Base-by-base conservation (phyloP, 306 rosid genomes). In the Hylodesmum podocarpum region DNA sequence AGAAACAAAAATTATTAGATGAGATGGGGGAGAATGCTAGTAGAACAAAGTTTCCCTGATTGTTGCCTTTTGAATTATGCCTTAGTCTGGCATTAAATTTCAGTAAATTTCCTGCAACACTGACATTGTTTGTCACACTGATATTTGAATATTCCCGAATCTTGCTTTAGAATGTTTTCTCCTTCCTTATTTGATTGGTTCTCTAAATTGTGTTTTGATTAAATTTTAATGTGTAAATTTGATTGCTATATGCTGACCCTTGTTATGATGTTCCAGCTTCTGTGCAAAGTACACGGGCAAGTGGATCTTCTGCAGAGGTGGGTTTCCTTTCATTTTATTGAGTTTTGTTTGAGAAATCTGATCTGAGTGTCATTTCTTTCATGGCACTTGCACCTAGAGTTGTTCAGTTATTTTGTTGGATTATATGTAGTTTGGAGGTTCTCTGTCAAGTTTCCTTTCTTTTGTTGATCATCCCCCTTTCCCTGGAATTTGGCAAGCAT, bases 251-350 rank as follows among this genome's bases (percentile, higher is more conserved):
- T 61, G 58, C 84, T 88, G 68, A 74, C 83, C 51, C 51, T 36
- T 84, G 10, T 7, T 85, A 21, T 83, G 77, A 63, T 67, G 19
- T 85, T 83, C 57, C 96, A 91, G 95, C 66, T 27, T 54, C 96
- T 41, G 81, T 77, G 82, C 97, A 83, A 83, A 83, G 77, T 84
- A 80, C 92, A 37, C 94, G 98, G n/a, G 87, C 86, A 19, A 73
- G 80, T 59, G 87, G 78, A 4, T 33, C 94, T 19, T 84, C 93
- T 67, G 51, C 53, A 2, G 95, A 84, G 98, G 99, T 90, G 75
- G 81, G 63, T 44, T 58, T 55, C 34, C 53, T 70, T 54, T 37
- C 25, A 21, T 14, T 65, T 54, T 9, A 51, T 19, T 43, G 14
- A 9, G 9, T 27, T 29, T 59, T 33, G 54, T 59, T 72, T 27